Percentiles rank a stretch among this genome's conserved stretches.
These are phyloP conservation scores for Phytophthora hybrid DNA, from an alignment of 352 stramenopile genomes.

Conservation along the genomic window DNA sequence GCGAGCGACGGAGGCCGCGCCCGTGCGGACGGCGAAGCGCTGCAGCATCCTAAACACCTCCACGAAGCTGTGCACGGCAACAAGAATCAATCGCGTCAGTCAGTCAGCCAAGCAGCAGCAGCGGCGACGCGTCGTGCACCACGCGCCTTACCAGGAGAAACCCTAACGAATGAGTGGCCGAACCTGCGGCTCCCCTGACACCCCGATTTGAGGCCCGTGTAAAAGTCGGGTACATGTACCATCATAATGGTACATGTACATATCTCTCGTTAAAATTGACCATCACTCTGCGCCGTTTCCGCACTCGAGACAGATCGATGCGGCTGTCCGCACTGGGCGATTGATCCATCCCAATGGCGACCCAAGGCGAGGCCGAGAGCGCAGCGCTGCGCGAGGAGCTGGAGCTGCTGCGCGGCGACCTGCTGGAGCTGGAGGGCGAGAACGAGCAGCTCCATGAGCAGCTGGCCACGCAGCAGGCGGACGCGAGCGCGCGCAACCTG, in stretches of 20 bases:
- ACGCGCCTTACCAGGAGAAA: slow-evolving; percentile 23
- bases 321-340: slow-evolving; percentile 17
- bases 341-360: slow-evolving; percentile 23
- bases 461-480: slow-evolving; percentile 46
- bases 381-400: slow-evolving; percentile 62
- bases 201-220: no score
- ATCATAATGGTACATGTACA: neutral
- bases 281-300: slow-evolving; percentile 32
- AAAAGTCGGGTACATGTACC: neutral
- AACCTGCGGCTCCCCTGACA: slow-evolving; percentile 26
- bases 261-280: neutral
- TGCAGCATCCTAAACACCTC: slow-evolving; percentile 57
- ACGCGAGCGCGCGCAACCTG: slow-evolving; percentile 23
- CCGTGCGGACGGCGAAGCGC: slow-evolving; percentile 61
- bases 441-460: slow-evolving; percentile 76
- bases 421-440: slow-evolving; percentile 70
- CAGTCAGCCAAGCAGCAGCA: slow-evolving; percentile 8
- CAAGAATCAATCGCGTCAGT: neutral
- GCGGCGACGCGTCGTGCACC: neutral
- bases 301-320: neutral
- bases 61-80: slow-evolving; percentile 1
- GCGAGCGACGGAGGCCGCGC: slow-evolving; percentile 39
- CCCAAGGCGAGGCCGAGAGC: slow-evolving; percentile 1
- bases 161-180: slow-evolving; percentile 45
- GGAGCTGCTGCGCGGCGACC: slow-evolving; percentile 62